These are phyloP conservation scores for Rubus parviflorus DNA, from an alignment of 306 rosid genomes.

Conservation along the genomic window DNA sequence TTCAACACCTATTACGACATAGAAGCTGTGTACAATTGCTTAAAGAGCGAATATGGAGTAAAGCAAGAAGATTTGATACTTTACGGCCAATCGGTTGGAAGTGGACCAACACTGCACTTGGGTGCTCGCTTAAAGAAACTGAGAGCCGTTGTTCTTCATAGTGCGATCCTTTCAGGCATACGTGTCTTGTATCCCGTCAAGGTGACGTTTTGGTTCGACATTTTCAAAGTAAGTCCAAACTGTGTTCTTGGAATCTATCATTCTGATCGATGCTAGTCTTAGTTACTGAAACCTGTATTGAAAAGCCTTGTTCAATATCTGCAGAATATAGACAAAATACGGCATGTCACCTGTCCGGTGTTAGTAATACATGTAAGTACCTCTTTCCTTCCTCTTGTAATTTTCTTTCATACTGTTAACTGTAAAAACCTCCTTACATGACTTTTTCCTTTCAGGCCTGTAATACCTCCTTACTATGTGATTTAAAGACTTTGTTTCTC, in stretches of 20 bases:
- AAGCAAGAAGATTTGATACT: conserved; percentile 87
- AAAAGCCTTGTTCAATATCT: conserved; percentile 30
- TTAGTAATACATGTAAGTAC: conserved; percentile 90
- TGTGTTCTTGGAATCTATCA: conserved; percentile 14
- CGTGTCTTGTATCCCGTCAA: conserved; percentile 91
- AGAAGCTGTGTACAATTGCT: conserved; percentile 91
- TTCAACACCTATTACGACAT: conserved; percentile 89
- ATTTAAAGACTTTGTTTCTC: neutral
- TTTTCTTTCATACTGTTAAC: neutral
- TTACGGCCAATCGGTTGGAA: conserved; percentile 98
- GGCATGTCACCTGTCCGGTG: conserved; percentile 75
- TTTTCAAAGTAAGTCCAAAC: conserved; percentile 70
- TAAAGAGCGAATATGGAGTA: conserved; percentile 70
- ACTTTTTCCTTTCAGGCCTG: neutral
- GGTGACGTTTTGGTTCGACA: conserved; percentile 97
- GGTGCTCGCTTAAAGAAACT: conserved; percentile 69
- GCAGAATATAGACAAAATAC: conserved; percentile 97
- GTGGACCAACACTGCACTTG: conserved; percentile 92
- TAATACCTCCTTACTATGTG: neutral
- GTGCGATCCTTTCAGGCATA: conserved; percentile 95
- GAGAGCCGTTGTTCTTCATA: conserved; percentile 97
- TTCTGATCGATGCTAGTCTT: conserved; percentile 4
- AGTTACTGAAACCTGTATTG: conserved; percentile 23
- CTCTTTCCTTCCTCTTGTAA: conserved; percentile 10
- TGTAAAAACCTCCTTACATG: neutral